A percentile compares a stretch with the other conserved stretches of the same genome.
These are phyloP conservation scores for Fusarium pininemorale DNA, from an alignment of 2,329 filamentous ascomycete species.

Conservation along the genomic window DNA sequence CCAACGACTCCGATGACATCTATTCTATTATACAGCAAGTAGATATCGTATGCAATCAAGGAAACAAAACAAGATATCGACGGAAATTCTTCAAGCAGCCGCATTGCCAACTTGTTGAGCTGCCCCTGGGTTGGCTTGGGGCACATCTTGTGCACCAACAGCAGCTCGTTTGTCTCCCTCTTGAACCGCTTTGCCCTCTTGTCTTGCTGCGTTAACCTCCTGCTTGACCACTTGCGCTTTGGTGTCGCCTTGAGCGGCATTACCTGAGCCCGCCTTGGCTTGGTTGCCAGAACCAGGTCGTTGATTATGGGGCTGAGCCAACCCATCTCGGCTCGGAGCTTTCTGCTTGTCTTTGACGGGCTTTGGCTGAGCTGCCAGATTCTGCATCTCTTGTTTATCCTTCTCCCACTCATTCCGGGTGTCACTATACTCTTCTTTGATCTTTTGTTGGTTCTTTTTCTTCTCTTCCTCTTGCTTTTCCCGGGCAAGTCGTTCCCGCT, in stretches of 20 bases:
- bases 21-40: conserved; percentile 35
- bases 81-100: conserved; percentile 15
- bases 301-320: conserved; percentile 23
- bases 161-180: conserved; percentile 14
- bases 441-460: conserved; percentile 76
- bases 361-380: conserved; percentile 56
- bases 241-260: conserved; percentile 16
- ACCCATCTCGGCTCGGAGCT: conserved; percentile 22
- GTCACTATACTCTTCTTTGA: conserved; percentile 83
- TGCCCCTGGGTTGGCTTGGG: conserved; percentile 10
- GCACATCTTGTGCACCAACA: conserved; percentile 10
- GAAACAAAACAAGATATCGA: background rate
- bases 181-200: conserved; percentile 11
- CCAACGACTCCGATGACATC: conserved; percentile 20
- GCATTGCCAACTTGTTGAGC: conserved; percentile 16
- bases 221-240: conserved; percentile 13
- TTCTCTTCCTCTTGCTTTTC: conserved; percentile 76
- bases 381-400: conserved; percentile 82
- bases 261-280: conserved; percentile 9
- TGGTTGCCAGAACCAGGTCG: conserved; percentile 14
- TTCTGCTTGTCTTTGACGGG: conserved; percentile 23
- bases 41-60: background rate
- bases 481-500: conserved; percentile 80
- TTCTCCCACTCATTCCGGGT: conserved; percentile 85
- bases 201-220: conserved; percentile 3